Evolutionary conservation across 306 rosid genomes (phyloP).

Genomic region (Elaeagnus macrophylla): DNA sequence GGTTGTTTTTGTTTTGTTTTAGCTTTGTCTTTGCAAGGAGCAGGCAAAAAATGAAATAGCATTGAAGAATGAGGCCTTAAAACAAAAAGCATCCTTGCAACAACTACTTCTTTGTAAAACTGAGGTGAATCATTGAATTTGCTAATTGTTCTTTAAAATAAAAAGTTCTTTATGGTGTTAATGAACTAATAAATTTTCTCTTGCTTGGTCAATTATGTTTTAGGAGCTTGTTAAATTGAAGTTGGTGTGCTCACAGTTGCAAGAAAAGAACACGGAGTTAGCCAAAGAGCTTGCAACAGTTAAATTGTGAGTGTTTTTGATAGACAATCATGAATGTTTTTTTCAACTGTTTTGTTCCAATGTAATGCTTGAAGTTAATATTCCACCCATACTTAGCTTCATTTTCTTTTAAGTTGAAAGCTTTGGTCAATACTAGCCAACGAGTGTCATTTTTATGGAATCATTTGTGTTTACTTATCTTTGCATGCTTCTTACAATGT

Average conservation of each 20-base stretch:
- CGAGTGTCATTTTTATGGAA: neutral
- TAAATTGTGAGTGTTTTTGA: slow-evolving; percentile 57
- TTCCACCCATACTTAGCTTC: no score
- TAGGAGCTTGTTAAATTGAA: slow-evolving; percentile 70
- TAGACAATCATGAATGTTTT: neutral
- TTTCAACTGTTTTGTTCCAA: neutral
- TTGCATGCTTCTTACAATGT: slow-evolving; percentile 5
- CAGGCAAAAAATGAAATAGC: slow-evolving; percentile 38
- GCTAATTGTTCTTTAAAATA: neutral
- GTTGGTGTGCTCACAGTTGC: slow-evolving; percentile 42
- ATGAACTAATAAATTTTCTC: neutral
- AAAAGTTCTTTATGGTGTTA: no score
- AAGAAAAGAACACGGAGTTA: slow-evolving; percentile 70
- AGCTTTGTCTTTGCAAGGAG: slow-evolving; percentile 68
- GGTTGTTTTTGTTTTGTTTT: slow-evolving; percentile 16
- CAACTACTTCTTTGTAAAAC: slow-evolving; percentile 44
- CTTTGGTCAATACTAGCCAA: neutral
- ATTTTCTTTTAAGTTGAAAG: no score
- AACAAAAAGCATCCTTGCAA: slow-evolving; percentile 38
- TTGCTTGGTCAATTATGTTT: slow-evolving; percentile 4
- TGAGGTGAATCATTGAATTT: slow-evolving; percentile 36
- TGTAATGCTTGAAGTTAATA: neutral
- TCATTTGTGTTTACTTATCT: slow-evolving; percentile 3
- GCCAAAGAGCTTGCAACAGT: slow-evolving; percentile 86
- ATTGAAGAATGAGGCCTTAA: slow-evolving; percentile 55